Conservation (phyloP, 768 basidiomycete genomes). For the Suillus luteus region DNA sequence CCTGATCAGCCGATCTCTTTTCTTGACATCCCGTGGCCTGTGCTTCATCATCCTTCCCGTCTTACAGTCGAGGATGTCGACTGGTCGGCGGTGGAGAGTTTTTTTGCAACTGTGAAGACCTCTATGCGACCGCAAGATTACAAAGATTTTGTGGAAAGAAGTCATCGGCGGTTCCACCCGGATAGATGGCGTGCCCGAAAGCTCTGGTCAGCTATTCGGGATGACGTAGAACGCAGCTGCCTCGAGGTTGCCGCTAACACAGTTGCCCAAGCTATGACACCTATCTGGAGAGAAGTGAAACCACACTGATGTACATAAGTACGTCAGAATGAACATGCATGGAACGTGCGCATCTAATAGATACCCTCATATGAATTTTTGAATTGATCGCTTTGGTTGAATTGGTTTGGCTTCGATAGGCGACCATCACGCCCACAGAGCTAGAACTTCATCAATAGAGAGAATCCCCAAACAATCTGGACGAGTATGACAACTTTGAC, state of each 20-base stretch:
- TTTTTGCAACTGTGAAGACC: constrained; percentile 56
- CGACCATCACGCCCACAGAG: not conserved
- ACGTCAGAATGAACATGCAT: not conserved
- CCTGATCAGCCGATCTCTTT: constrained; percentile 54
- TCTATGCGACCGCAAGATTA: constrained; percentile 64
- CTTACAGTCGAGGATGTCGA: constrained; percentile 68
- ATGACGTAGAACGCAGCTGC: constrained; percentile 58
- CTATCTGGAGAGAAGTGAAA: constrained; percentile 56
- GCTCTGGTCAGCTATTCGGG: constrained; percentile 56
- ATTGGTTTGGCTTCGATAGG: not conserved
- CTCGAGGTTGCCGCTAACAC: constrained; percentile 73
- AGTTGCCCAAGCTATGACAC: constrained; percentile 73
- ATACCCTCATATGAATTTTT: not conserved
- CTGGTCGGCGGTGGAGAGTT: constrained; percentile 69
- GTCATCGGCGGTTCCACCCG: constrained; percentile 76
- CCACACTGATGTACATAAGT: constrained; percentile 22
- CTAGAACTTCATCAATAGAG: not conserved
- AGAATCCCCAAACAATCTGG: not conserved
- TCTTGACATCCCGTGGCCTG: constrained; percentile 76
- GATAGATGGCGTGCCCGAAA: constrained; percentile 77
- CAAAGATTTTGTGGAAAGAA: constrained; percentile 65
- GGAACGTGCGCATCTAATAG: not conserved
- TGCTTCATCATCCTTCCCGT: constrained; percentile 51
- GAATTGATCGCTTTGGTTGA: not conserved
- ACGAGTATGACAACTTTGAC: not conserved